Evolutionary conservation across 306 rosid genomes (phyloP).

Genomic region (Macrotyloma uniflorum): DNA sequence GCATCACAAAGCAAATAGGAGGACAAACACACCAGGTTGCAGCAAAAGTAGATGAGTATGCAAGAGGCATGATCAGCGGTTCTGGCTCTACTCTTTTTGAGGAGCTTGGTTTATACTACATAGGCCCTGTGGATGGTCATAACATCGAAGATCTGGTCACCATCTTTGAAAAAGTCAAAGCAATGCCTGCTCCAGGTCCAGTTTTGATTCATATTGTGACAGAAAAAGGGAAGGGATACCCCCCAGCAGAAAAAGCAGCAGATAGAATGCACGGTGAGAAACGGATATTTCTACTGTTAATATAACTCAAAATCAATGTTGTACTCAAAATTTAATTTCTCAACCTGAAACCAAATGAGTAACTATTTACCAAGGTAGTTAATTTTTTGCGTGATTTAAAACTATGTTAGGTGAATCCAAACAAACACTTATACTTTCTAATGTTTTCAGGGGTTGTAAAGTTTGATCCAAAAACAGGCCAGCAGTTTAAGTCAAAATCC

Average conservation of each 20-base stretch:
- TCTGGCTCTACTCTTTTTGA: constrained; percentile 72
- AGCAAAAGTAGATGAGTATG: constrained; percentile 76
- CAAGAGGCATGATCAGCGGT: constrained; percentile 71
- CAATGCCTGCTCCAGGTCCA: constrained; percentile 76
- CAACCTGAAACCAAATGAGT: background rate
- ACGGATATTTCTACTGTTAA: background rate
- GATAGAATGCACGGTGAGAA: constrained; percentile 92
- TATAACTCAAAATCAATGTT: background rate
- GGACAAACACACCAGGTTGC: constrained; percentile 71
- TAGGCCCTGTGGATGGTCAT: constrained; percentile 64
- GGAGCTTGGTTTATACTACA: constrained; percentile 79
- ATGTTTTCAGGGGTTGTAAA: constrained; percentile 71
- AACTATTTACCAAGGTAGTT: background rate
- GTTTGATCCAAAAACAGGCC: constrained; percentile 87
- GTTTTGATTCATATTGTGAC: constrained; percentile 86
- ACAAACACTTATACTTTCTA: constrained; percentile 1
- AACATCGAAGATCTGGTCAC: background rate
- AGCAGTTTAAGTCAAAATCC: constrained; percentile 69
- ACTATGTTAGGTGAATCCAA: background rate
- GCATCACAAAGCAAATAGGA: constrained; percentile 69
- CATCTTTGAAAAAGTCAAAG: constrained; percentile 50
- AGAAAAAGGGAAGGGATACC: constrained; percentile 94
- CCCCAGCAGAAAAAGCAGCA: constrained; percentile 84
- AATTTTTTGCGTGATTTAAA: background rate
- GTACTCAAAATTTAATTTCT: background rate